These are phyloP conservation scores for Fusarium subglutinans DNA, from an alignment of 2,329 filamentous ascomycete genomes.

Conservation along the genomic window DNA sequence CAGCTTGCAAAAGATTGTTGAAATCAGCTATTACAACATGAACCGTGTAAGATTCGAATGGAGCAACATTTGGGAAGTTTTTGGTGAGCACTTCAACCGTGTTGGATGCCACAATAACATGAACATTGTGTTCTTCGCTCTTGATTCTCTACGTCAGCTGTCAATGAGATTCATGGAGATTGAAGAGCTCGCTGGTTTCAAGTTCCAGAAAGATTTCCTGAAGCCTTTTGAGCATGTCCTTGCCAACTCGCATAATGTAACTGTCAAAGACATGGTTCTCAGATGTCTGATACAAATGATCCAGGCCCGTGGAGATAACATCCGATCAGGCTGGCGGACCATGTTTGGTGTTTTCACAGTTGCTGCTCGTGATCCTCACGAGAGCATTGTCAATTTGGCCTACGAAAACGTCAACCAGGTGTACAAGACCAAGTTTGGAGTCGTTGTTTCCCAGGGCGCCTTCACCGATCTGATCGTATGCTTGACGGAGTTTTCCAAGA, in stretches of 20 bases:
- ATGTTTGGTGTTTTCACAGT: conserved; percentile 99
- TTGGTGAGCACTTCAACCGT: conserved; percentile 98
- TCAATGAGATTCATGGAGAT: conserved; percentile 99
- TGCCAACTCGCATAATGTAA: conserved; percentile 87
- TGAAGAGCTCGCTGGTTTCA: conserved; percentile 96
- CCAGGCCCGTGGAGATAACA: conserved; percentile 94
- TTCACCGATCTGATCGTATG: conserved; percentile 98
- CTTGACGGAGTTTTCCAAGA: conserved; percentile 98
- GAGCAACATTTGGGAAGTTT: conserved; percentile 96
- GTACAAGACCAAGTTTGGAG: conserved; percentile 93
- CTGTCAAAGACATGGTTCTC: conserved; percentile 97
- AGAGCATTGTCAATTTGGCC: conserved; percentile 94
- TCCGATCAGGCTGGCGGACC: conserved; percentile 96
- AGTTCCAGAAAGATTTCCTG: conserved; percentile 99
- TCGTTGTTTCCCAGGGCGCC: conserved; percentile 94
- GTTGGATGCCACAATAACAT: conserved; percentile 98
- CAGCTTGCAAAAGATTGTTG: conserved; percentile 96
- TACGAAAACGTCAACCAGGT: conserved; percentile 97
- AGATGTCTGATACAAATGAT: conserved; percentile 99
- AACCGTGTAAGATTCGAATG: conserved; percentile 97
- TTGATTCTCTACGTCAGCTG: conserved; percentile 93
- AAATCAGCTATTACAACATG: conserved; percentile 99
- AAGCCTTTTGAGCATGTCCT: conserved; percentile 99
- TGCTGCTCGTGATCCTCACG: conserved; percentile 90
- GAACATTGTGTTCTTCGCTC: conserved; percentile 94